These are phyloP conservation scores for Malus fusca DNA, from an alignment of 306 rosid genomes.

Conservation along the genomic window DNA sequence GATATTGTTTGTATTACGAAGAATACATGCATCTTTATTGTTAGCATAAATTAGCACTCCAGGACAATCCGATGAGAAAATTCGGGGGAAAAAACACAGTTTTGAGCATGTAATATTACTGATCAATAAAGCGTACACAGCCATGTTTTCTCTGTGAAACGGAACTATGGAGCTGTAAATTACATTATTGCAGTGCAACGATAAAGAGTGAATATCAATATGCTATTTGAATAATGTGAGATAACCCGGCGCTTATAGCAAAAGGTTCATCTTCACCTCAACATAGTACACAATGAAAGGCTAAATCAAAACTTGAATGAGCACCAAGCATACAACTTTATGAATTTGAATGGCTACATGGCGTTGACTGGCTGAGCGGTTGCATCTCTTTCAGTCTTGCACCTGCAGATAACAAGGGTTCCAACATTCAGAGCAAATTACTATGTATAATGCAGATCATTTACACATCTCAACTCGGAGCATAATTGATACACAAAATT, in stretches of 20 bases:
- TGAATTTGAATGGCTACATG: slow-evolving; percentile 24
- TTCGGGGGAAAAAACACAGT: background rate
- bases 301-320: slow-evolving; percentile 22
- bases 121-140: slow-evolving; percentile 5
- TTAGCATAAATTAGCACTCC: background rate
- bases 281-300: slow-evolving; percentile 24
- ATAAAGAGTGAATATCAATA: background rate
- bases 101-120: background rate
- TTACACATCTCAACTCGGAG: background rate
- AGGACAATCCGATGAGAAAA: background rate
- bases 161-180: slow-evolving; percentile 12
- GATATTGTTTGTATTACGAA: no score
- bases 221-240: background rate
- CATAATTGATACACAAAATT: background rate
- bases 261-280: slow-evolving; percentile 11
- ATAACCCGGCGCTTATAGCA: slow-evolving; percentile 15
- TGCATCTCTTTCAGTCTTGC: slow-evolving; percentile 61
- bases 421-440: slow-evolving; percentile 1
- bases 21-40: background rate
- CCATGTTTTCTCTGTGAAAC: slow-evolving; percentile 16
- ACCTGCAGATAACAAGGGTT: slow-evolving; percentile 44
- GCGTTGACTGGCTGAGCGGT: slow-evolving; percentile 53
- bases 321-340: slow-evolving; percentile 17
- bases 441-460: background rate
- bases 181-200: slow-evolving; percentile 21